Conservation (phyloP, 768 basidiomycete species). For the Tulasnella sp. region DNA sequence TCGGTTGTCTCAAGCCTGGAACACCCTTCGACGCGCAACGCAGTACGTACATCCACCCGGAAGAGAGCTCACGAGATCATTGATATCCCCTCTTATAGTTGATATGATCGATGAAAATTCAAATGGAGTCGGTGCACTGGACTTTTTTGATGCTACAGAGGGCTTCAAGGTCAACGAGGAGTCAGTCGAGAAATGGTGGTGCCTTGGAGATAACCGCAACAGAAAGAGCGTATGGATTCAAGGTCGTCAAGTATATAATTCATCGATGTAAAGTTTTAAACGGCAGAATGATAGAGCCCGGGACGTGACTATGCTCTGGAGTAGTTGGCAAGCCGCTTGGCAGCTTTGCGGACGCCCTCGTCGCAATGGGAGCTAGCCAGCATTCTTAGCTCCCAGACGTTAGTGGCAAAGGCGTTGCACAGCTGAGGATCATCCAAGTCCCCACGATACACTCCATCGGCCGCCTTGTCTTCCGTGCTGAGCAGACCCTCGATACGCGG, state of each 20-base stretch:
- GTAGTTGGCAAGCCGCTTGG: conserved; percentile 27
- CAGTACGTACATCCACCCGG: conserved; percentile 35
- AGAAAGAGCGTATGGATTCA: conserved; percentile 65
- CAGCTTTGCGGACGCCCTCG: conserved; percentile 53
- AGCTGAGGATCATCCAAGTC: conserved; percentile 85
- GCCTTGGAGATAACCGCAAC: conserved; percentile 60
- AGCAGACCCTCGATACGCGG: conserved; percentile 73
- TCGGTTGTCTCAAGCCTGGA: conserved; percentile 47
- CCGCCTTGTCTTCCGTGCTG: conserved; percentile 73
- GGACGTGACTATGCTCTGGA: background rate
- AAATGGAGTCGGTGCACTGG: conserved; percentile 49
- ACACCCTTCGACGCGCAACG: conserved; percentile 64
- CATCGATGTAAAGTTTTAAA: background rate
- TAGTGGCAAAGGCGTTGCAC: conserved; percentile 69
- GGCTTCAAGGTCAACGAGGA: conserved; percentile 30
- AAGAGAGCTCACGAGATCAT: background rate
- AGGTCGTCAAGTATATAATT: conserved; percentile 29
- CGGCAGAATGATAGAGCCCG: too few relatives aligned
- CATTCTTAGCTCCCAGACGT: conserved; percentile 69
- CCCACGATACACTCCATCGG: conserved; percentile 74
- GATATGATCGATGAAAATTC: conserved; percentile 33
- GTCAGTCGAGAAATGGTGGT: conserved; percentile 85
- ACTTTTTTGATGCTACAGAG: conserved; percentile 44
- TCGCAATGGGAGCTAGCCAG: conserved; percentile 47
- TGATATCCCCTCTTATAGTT: conserved; percentile 30